Evolutionary conservation across 495 filamentous ascomycete species (phyloP), one percentile per base, ranked within the genome.

Genomic region (Penicillium tannophilum): DNA sequence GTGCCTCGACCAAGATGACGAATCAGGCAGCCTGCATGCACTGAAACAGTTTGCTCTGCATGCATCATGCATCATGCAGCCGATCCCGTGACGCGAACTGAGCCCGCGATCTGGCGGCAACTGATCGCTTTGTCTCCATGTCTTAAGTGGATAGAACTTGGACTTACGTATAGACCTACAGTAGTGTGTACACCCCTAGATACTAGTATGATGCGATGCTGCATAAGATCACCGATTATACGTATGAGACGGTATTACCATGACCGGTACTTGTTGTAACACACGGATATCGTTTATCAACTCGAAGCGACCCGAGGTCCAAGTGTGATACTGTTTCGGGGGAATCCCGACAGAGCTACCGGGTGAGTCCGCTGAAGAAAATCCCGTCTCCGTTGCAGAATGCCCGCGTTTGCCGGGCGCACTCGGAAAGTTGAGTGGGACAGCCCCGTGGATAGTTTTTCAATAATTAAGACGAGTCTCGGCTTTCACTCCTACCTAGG

Each of bases 1-100:
- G 10, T 33, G 8, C 30, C 16, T 52, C 28, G 28, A 52, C 46
- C 14, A 55, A 41, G 4, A 48, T 17, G 19, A 39, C 54, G 8
- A 49, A 56, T 61, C 46, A 51, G 58, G 51, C 62, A 48, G n/a
- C 54, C 45, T 55, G 62, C 62, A 64, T 64, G 45, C 36, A 50
- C 44, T 58, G 59, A 64, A 59, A 64, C 55, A 55, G 54, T 50
- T 49, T 55, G 48, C 56, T 56, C 14, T 61, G 52, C 39, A 53
- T 61, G 52, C 39, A 53, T 28, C 62, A 61, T 54, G 54, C 39
- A 49, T 28, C 35, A 54, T 59, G 59, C 62, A 58, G 62, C 58
- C 52, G 50, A 61, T 64, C 54, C 58, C 57, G 51, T 55, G 42
- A 31, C 41, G 43, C 35, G 48, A 58, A 48, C 55, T 44, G 45